phyloP scores from a whole-genome alignment of 805 yeast species.

The Jamesozyma gamospora region DNA sequence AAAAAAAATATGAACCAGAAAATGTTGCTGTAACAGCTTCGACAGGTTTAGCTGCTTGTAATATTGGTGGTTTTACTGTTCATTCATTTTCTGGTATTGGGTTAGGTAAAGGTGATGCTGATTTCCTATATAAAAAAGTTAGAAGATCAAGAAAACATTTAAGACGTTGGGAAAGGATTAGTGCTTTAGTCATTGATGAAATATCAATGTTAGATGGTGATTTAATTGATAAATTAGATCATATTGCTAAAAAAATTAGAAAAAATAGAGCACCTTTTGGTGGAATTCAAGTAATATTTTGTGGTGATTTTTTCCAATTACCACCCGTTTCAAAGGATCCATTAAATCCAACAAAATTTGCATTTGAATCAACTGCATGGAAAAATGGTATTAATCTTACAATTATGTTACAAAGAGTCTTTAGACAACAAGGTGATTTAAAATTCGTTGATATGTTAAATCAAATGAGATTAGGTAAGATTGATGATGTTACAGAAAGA shows the following conservation, averaged over 20 bases:
- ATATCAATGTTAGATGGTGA: slow-evolving; percentile 71
- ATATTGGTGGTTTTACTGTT: slow-evolving; percentile 68
- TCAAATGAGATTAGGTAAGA: slow-evolving; percentile 57
- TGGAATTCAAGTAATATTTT: slow-evolving; percentile 63
- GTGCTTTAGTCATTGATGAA: slow-evolving; percentile 66
- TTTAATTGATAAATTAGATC: slow-evolving; percentile 53
- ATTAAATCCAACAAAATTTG: slow-evolving; percentile 33
- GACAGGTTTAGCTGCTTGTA: slow-evolving; percentile 76
- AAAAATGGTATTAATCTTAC: slow-evolving; percentile 44
- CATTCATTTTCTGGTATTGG: slow-evolving; percentile 77
- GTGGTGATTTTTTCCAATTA: slow-evolving; percentile 76
- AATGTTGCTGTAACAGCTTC: slow-evolving; percentile 73
- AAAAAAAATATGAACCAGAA: slow-evolving; percentile 35
- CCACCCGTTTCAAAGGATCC: slow-evolving; percentile 46
- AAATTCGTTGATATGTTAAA: slow-evolving; percentile 64
- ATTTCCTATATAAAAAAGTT: slow-evolving; percentile 40
- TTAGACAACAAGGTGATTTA: slow-evolving; percentile 68
- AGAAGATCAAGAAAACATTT: slow-evolving; percentile 40
- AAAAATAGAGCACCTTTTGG: slow-evolving; percentile 53
- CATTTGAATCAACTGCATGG: slow-evolving; percentile 64
- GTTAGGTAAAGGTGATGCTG: slow-evolving; percentile 46
- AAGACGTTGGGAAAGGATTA: slow-evolving; percentile 45
- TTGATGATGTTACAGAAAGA: slow-evolving; percentile 37
- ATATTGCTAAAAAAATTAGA: slow-evolving; percentile 45
- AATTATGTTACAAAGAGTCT: slow-evolving; percentile 52